phyloP scores from a whole-genome alignment of 305 asterid genomes.

The Petunia hybrid region DNA sequence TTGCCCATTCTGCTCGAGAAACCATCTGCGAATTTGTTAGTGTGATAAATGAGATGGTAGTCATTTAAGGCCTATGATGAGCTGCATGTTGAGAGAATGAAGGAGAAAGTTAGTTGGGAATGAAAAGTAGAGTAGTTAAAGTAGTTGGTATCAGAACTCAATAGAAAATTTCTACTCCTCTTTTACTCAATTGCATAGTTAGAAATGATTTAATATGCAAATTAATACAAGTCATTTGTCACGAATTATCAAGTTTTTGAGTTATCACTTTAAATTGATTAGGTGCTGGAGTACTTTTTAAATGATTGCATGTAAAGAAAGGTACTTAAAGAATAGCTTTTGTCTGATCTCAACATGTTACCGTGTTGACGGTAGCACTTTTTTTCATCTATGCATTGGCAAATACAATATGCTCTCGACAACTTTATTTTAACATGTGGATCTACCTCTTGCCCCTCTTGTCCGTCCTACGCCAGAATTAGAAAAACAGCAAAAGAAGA shows the following conservation, averaged over 20 bases:
- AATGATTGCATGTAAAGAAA: not conserved
- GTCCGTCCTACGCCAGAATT: too few relatives aligned
- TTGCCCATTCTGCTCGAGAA: not conserved
- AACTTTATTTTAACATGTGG: too few relatives aligned
- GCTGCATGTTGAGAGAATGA: not conserved
- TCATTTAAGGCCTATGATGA: not conserved
- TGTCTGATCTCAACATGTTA: slow-evolving; percentile 6
- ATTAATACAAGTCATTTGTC: not conserved
- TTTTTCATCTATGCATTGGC: slow-evolving; percentile 16
- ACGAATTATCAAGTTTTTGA: not conserved
- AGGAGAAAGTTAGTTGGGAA: not conserved
- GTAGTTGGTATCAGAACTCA: not conserved
- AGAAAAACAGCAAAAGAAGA: too few relatives aligned
- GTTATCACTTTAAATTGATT: not conserved
- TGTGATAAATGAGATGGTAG: slow-evolving; percentile 1
- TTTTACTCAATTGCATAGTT: not conserved
- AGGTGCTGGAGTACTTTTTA: not conserved
- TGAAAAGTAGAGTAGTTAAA: not conserved
- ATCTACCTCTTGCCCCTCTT: too few relatives aligned
- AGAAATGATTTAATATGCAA: not conserved
- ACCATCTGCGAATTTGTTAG: not conserved
- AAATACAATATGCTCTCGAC: not conserved
- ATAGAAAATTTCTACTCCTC: not conserved
- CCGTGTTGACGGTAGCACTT: slow-evolving; percentile 29
- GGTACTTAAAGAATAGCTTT: slow-evolving; percentile 5